Evolutionary conservation across 2,329 filamentous ascomycete species (phyloP), one percentile per base, ranked within the genome.

Genomic region (Elsinoe perseae): DNA sequence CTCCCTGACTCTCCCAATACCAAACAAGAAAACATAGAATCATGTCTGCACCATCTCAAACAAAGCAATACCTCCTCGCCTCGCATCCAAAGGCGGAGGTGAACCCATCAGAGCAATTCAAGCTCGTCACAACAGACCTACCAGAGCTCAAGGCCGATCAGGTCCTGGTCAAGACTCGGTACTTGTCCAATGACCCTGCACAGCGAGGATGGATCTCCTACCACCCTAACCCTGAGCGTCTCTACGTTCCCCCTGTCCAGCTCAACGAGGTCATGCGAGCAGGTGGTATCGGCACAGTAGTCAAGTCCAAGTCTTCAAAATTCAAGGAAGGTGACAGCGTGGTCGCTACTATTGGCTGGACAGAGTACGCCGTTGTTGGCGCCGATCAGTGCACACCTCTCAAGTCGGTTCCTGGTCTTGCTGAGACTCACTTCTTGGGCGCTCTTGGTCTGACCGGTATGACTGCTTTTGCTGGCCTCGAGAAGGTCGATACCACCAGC

Each of bases 121-220:
- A 65, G 32, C 68, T 75, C 50, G 59, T 65, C 52, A 69, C 65
- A 6, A 64, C 59, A 4, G 59, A 66, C 1, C 63, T 75, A 7
- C 68, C 73, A 2, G 34, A 65, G 28, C 68, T 71, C 8, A 63
- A 67, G 25, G 58, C 70, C 8, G 65, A 71, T 56, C 68, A 79
- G 64, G 65, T 76, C 58, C 71, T 80, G 18, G 58, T 78, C 55
- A 75, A 78, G 64, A 64, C 68, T 1, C 62, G 73, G 16, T 77
- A 71, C 63, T 63, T 79, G 52, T 78, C 75, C 59, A 80, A 79
- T 59, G 77, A 80, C 64, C 77, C 78, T 1, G 77, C 76, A 2
- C 76, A 79, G 62, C 72, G 77, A 56, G 70, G 69, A 43, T 78
- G 76, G 75, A 78, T 80, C 58, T 65, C 71, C 1, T 44, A 42